phyloP scores from a whole-genome alignment of 352 stramenopile species.

The Phytophthora pini region DNA sequence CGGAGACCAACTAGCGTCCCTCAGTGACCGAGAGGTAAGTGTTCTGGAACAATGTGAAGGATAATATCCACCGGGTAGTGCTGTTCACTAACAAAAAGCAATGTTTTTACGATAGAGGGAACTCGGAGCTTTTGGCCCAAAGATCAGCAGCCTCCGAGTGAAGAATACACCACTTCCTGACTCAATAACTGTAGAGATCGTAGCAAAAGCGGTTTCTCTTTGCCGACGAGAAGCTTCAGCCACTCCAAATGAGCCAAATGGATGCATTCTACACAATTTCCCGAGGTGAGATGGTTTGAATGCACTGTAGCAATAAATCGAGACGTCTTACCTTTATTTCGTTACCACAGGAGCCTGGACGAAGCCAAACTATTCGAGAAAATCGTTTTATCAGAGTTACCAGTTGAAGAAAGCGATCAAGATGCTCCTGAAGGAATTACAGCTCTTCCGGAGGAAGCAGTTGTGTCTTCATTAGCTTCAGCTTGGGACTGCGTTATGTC shows the following conservation, averaged over 20 bases:
- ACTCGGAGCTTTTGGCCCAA: conserved; percentile 55
- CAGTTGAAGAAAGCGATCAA: conserved; percentile 5
- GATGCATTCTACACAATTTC: conserved; percentile 68
- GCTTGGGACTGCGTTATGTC: conserved; percentile 36
- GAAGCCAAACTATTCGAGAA: conserved; percentile 68
- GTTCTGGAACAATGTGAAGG: too few relatives aligned
- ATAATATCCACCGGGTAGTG: not conserved
- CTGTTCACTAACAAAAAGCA: conserved; percentile 1
- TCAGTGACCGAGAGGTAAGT: conserved; percentile 58
- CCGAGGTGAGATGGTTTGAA: conserved; percentile 34
- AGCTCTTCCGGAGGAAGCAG: conserved; percentile 19
- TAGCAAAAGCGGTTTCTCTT: conserved; percentile 41
- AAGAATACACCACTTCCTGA: conserved; percentile 61
- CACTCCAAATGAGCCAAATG: conserved; percentile 8
- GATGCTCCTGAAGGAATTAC: conserved; percentile 22
- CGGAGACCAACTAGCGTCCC: conserved; percentile 34
- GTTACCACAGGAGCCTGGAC: conserved; percentile 40
- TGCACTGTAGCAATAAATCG: too few relatives aligned
- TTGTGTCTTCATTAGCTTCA: conserved; percentile 17
- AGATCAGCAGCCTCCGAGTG: conserved; percentile 44
- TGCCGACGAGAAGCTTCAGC: conserved; percentile 23
- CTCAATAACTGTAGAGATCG: conserved; percentile 53
- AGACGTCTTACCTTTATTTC: too few relatives aligned
- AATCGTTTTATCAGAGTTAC: conserved; percentile 21
- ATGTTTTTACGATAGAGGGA: conserved; percentile 43